Evolutionary conservation across 257 asterid genomes (phyloP).

Genomic region (Solanum pennellii): DNA sequence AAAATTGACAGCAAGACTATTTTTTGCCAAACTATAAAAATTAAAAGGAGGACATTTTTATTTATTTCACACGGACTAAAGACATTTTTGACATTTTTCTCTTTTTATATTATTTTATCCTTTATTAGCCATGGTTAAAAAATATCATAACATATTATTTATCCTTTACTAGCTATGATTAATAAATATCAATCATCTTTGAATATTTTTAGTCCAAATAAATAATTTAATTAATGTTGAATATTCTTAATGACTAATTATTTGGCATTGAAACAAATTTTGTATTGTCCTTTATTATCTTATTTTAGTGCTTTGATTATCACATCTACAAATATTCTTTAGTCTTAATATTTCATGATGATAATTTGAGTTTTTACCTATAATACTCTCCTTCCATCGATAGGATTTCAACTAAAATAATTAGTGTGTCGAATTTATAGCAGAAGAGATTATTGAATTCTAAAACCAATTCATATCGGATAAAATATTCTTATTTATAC

Average conservation of each 20-base stretch:
- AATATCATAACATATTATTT: too few relatives aligned
- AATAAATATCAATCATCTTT: background rate
- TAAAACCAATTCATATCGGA: too few relatives aligned
- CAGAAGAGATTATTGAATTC: background rate
- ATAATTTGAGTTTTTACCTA: background rate
- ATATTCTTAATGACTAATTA: background rate
- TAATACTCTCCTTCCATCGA: background rate
- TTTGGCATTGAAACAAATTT: background rate
- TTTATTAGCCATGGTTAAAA: background rate
- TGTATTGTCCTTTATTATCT: background rate
- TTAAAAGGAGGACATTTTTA: too few relatives aligned
- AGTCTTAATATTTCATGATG: background rate
- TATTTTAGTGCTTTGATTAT: background rate
- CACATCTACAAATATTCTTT: background rate
- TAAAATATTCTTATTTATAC: too few relatives aligned
- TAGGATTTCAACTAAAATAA: too few relatives aligned
- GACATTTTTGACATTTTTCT: background rate
- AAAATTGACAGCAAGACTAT: too few relatives aligned
- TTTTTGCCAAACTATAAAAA: background rate
- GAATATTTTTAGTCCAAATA: background rate
- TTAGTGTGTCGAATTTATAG: background rate
- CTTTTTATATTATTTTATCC: background rate
- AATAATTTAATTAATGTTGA: too few relatives aligned
- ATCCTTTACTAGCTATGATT: background rate
- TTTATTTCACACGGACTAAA: background rate